Evolutionary conservation across 1,284 basidiomycete species (phyloP).

Genomic region (Dichomitus squalens): DNA sequence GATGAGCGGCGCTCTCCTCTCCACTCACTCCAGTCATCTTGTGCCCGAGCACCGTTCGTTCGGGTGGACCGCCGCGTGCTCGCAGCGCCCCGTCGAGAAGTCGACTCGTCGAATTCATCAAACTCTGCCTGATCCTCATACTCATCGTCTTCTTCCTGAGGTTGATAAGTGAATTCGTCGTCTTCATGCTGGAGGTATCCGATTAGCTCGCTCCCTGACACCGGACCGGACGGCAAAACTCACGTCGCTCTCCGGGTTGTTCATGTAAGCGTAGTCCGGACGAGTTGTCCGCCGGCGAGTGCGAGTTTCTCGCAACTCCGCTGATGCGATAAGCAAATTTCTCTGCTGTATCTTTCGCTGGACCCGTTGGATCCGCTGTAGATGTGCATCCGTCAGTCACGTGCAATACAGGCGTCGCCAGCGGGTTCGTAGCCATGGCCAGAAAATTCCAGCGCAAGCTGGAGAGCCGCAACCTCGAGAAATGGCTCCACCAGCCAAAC

Average conservation of each 20-base stretch:
- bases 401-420: constrained; percentile 16
- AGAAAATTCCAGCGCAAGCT: not conserved
- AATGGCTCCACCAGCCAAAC: constrained; percentile 32
- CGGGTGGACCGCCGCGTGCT: constrained; percentile 67
- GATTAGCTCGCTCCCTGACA: constrained; percentile 25
- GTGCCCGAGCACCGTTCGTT: constrained; percentile 51
- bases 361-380: constrained; percentile 67
- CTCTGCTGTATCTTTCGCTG: constrained; percentile 71
- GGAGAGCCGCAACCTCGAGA: not conserved
- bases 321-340: constrained; percentile 64
- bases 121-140: constrained; percentile 60
- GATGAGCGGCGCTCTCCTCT: constrained; percentile 74
- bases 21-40: constrained; percentile 59
- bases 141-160: constrained; percentile 61
- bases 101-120: constrained; percentile 44
- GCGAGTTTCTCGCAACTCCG: constrained; percentile 75
- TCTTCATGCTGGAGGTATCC: constrained; percentile 52
- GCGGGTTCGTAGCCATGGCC: not conserved
- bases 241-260: constrained; percentile 66
- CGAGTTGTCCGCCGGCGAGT: constrained; percentile 69
- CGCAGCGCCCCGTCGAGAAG: constrained; percentile 37
- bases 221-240: constrained; percentile 29
- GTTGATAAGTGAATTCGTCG: constrained; percentile 57
- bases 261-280: constrained; percentile 78
- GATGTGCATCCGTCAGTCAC: constrained; percentile 24